These are phyloP conservation scores for Polytrichum formosum DNA, from an alignment of 225 moss, liverwort and hornwort species.

Conservation along the genomic window DNA sequence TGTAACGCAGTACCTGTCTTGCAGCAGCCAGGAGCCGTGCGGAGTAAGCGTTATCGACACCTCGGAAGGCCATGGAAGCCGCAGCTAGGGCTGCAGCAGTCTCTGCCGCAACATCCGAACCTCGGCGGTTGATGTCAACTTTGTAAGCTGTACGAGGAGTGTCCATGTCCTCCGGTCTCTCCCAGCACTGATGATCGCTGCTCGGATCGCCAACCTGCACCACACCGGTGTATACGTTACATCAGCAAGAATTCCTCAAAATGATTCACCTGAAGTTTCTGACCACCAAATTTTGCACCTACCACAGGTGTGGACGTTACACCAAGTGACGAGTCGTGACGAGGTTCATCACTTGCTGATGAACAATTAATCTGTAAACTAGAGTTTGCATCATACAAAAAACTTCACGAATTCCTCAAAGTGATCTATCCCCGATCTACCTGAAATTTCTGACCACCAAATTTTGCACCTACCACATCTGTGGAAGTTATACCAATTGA, in stretches of 20 bases:
- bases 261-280: neutral
- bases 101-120: slow-evolving; percentile 71
- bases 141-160: slow-evolving; percentile 60
- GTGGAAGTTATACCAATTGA: neutral
- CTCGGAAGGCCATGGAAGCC: slow-evolving; percentile 56
- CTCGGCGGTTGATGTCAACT: slow-evolving; percentile 42
- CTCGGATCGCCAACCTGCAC: slow-evolving; percentile 75
- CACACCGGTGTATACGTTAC: neutral
- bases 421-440: neutral
- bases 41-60: slow-evolving; percentile 47
- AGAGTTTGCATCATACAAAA: neutral
- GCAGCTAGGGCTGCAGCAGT: slow-evolving; percentile 76
- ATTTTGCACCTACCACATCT: neutral
- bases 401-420: neutral
- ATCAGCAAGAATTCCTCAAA: neutral
- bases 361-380: neutral
- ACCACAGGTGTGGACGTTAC: neutral
- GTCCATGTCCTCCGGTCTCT: slow-evolving; percentile 64
- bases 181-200: slow-evolving; percentile 60
- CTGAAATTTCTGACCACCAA: neutral
- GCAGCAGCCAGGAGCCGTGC: slow-evolving; percentile 32
- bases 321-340: neutral
- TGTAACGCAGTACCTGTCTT: neutral
- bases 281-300: neutral
- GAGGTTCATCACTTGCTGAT: neutral